Evolutionary conservation across 139 green algal species (phyloP), one percentile per base, ranked within the genome.

Genomic region (Trebouxia sp.): DNA sequence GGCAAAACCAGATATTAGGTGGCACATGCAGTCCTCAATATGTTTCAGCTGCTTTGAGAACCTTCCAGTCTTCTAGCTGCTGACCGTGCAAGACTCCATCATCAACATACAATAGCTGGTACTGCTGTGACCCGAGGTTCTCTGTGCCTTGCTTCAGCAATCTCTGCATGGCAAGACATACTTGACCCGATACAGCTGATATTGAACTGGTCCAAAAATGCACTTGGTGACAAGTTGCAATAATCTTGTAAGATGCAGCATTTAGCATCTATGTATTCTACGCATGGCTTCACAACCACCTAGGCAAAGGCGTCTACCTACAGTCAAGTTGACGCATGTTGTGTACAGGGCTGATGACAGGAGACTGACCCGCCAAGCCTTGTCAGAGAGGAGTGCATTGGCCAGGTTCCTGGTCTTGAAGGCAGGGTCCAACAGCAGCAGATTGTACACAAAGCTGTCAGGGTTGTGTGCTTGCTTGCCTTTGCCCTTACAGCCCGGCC

Each of bases 341-440:
- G n/a, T n/a, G n/a, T n/a, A n/a, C n/a, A n/a, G n/a, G n/a, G 26
- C 35, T 42, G 11, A 41, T 26, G 22, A 56, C 15, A 35, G 9
- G 0, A 6, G 30, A 26, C 72, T 22, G 39, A 76, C 80, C 70
- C 79, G 76, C 76, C 82, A 86, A 20, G 67, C 76, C 0, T 53
- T 30, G 11, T 69, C 55, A 4, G 10, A 51, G 1, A 65, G 35
- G 5, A 83, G 48, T 9, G 77, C 83, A 1, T 35, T 30, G 5
- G 8, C 14, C 14, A 86, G 78, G 28, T 47, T 42, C 0, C 22
- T 37, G 12, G 70, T 82, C 26, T 30, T 43, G 24, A 39, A 20
- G 9, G 62, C 45, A 26, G 83, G 83, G 78, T 86, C 83, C 58
- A 86, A 37, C 14, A 86, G 20, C 32, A 86, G 69, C 39, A 86